These are phyloP conservation scores for Solanum bukasovii DNA, from an alignment of 257 asterid genomes.

Conservation along the genomic window DNA sequence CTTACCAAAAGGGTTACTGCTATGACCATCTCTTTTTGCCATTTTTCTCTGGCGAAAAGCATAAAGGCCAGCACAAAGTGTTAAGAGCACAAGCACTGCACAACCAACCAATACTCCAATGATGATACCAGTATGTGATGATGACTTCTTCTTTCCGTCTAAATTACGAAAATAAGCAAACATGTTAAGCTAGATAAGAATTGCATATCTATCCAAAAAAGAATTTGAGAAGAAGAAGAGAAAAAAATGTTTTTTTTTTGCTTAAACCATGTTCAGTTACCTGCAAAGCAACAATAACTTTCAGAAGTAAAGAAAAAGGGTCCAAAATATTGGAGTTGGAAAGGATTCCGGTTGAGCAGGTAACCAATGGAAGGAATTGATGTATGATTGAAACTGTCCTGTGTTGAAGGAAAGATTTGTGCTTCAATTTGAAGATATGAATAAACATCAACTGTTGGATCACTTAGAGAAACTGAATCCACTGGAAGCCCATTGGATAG, in stretches of 20 bases:
- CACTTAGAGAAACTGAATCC: conserved; percentile 38
- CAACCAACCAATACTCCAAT: conserved; percentile 55
- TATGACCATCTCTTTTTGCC: conserved; percentile 30
- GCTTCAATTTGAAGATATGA: conserved; percentile 42
- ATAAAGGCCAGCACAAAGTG: conserved; percentile 40
- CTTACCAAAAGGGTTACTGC: conserved; percentile 73
- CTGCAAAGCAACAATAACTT: conserved; percentile 48
- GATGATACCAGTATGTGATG: conserved; percentile 40
- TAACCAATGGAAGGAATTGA: conserved; percentile 46
- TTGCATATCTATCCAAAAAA: not conserved
- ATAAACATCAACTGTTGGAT: conserved; percentile 32
- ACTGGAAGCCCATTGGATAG: conserved; percentile 52
- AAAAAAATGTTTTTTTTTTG: not conserved
- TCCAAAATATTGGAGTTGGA: conserved; percentile 40
- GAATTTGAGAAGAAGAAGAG: not conserved
- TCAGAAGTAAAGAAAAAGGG: conserved; percentile 61
- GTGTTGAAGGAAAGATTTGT: conserved; percentile 62
- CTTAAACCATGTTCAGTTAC: conserved; percentile 19
- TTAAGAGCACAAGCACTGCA: conserved; percentile 32
- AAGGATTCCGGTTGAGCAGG: conserved; percentile 62
- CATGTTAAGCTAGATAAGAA: not conserved
- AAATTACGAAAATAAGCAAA: not conserved
- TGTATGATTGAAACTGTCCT: conserved; percentile 45
- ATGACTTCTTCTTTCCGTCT: conserved; percentile 42
- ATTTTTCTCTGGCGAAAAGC: conserved; percentile 45